Conservation (phyloP, 2,329 filamentous ascomycete species). For the Trichophyton mentagrophytes region DNA sequence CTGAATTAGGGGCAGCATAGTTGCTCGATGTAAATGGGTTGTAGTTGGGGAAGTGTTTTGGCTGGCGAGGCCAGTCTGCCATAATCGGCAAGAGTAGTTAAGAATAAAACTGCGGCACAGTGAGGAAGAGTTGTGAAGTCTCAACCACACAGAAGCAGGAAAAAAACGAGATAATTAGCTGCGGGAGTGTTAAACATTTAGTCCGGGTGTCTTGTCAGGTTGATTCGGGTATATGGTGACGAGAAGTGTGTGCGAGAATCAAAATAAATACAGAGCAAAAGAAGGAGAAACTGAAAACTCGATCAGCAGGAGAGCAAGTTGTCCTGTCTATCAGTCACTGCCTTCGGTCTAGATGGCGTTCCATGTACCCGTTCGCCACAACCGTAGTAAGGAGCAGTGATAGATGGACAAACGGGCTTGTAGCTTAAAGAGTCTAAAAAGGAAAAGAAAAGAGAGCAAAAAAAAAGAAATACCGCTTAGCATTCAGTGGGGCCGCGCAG, state of each 20-base stretch:
- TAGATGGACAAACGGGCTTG: neutral
- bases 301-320: neutral
- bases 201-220: neutral
- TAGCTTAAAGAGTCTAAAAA: neutral
- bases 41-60: neutral
- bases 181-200: no score
- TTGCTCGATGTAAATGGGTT: neutral
- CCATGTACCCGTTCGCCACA: constrained; percentile 1
- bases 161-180: neutral
- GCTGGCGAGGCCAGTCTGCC: constrained; percentile 1
- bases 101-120: neutral
- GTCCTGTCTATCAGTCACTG: neutral
- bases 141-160: neutral
- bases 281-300: neutral
- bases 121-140: neutral
- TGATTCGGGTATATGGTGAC: neutral
- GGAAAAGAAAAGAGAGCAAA: no score
- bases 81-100: neutral
- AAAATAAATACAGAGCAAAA: neutral
- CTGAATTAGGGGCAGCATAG: neutral
- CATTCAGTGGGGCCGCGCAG: neutral
- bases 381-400: neutral
- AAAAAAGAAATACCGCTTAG: neutral
- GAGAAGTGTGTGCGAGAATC: neutral
- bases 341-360: neutral